Base-by-base conservation (phyloP, 257 asterid genomes). In the Galeopsis tetrahit region DNA sequence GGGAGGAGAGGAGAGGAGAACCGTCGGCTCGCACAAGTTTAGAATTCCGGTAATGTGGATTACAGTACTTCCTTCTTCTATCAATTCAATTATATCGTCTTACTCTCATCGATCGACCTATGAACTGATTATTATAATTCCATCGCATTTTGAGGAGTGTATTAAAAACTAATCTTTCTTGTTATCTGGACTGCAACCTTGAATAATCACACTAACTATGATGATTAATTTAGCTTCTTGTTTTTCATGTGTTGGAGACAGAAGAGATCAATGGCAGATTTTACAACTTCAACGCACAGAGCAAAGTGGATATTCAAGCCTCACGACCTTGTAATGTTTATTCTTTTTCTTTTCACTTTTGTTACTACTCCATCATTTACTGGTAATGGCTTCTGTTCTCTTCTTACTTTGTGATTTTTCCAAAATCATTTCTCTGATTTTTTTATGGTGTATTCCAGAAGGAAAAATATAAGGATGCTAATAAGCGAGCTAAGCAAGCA, bases 401-500 rank as follows among this genome's bases (percentile, higher is more conserved):
- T 7, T 38, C 71, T 64, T 70, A 10, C 15, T 21, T 43, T 39
- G 14, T 33, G 39, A 60, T 31, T 52, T 57, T 63, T 52, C 42
- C 42, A 11, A 40, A 64, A 21, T 43, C 5, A 8, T 35, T 64
- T 56, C 33, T 63, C 60, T 21, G 5, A 33, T 49, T 28, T 42
- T 21, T 39, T 80, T 28, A 9, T 79, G 62, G 13, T 10, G 28
- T 39, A 10, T 69, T 35, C 73, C 82, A 91, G 98, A 89, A 85
- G 85, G 97, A 94, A 17, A 94, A 89, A 53, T 80, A 86, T 71
- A 89, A 87, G 81, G 91, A 86, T 67, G 93, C 93, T 58, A 94
- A 91, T 74, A 96, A 94, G 52, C 82, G 96, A 74, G 98, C 98
- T 17, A 91, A 86, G 76, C 97, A 88, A 75, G 90, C 95, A 59